These are phyloP conservation scores for Acarospora socialis DNA, from an alignment of 2,329 filamentous ascomycete species.

Conservation along the genomic window DNA sequence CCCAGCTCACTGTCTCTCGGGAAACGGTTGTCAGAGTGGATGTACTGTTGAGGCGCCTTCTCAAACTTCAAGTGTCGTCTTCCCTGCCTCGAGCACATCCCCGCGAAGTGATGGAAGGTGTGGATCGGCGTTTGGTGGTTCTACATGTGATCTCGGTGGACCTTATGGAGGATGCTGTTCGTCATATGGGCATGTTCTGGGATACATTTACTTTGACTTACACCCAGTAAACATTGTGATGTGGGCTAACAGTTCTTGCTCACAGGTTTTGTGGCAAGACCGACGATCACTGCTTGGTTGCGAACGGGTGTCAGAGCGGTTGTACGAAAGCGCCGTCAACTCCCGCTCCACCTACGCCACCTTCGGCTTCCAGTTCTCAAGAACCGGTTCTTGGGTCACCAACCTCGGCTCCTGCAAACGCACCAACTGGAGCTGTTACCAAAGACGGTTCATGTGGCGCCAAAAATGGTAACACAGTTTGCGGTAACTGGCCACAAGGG, in stretches of 20 bases:
- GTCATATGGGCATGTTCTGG: slow-evolving; percentile 16
- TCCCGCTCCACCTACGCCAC: slow-evolving; percentile 8
- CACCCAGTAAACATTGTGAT: too few relatives aligned
- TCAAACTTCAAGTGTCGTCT: slow-evolving; percentile 4
- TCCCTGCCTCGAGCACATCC: slow-evolving; percentile 6
- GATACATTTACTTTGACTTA: slow-evolving; percentile 1
- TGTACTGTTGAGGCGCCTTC: slow-evolving; percentile 18
- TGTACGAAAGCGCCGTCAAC: slow-evolving; percentile 18
- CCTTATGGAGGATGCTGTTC: slow-evolving; percentile 20
- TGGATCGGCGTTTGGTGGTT: slow-evolving; percentile 16
- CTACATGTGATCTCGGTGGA: slow-evolving; percentile 18
- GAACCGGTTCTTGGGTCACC: slow-evolving; percentile 18
- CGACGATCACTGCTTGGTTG: slow-evolving; percentile 19
- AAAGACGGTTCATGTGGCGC: slow-evolving; percentile 41
- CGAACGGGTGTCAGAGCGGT: slow-evolving; percentile 27
- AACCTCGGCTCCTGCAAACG: slow-evolving; percentile 15
- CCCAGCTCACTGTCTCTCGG: slow-evolving; percentile 16
- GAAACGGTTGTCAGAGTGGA: slow-evolving; percentile 28
- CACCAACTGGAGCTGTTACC: slow-evolving; percentile 24
- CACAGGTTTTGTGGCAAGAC: slow-evolving; percentile 8
- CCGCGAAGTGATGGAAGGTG: slow-evolving; percentile 18
- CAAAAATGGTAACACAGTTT: slow-evolving; percentile 34
- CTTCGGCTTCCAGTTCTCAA: slow-evolving; percentile 11
- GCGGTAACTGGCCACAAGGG: slow-evolving; percentile 38
- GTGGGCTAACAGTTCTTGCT: too few relatives aligned